Evolutionary conservation across 345 rosid genomes (phyloP), one percentile per base, ranked within the genome.

Genomic region (Melaleuca alternifolia): DNA sequence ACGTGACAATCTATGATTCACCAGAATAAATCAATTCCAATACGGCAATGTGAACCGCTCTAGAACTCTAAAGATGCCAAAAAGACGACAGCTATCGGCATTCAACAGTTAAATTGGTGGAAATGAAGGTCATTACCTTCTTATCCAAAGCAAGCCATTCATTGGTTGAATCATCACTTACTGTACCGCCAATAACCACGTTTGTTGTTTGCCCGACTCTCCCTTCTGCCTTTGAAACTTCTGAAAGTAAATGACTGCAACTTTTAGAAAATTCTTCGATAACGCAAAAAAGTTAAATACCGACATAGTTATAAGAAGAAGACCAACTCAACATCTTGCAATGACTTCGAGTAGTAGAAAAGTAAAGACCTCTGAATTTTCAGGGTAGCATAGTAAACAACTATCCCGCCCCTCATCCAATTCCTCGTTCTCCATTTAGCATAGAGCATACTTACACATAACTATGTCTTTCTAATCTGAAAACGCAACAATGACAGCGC

Each of bases 191-290:
- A 82, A 96, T 96, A 46, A 97, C 95, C 84, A 96, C 92, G 88
- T 97, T 96, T 33, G 99, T 97, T 2, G 99, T 96, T 89, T 97
- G 97, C 50, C 99, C 97, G 88, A 97, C 92, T 90, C 99, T 96
- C 83, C 98, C 99, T 89, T 97, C 98, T 6, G 96, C 89, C 93
- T 91, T 97, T 33, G 99, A 97, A 75, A 97, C 96, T 94, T 96
- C 99, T 97, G 91, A 13, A 37, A 71, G 84, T 16, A n/a, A 83
- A 87, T 1, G 56, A n/a, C 51, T 21, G 65, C 51, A 14, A 4
- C 51, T 51, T 71, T 83, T 30, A 83, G 75, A 52, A 51, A 21
- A 83, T n/a, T 33, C 50, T 24, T 30, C n/a, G 5, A 51, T 54
- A 61, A 0, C 4, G 23, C 85, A 21, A 50, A 18, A 44, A 82